Evolutionary conservation across 352 stramenopile genomes (phyloP).

Genomic region (Phytophthora sansomeana): DNA sequence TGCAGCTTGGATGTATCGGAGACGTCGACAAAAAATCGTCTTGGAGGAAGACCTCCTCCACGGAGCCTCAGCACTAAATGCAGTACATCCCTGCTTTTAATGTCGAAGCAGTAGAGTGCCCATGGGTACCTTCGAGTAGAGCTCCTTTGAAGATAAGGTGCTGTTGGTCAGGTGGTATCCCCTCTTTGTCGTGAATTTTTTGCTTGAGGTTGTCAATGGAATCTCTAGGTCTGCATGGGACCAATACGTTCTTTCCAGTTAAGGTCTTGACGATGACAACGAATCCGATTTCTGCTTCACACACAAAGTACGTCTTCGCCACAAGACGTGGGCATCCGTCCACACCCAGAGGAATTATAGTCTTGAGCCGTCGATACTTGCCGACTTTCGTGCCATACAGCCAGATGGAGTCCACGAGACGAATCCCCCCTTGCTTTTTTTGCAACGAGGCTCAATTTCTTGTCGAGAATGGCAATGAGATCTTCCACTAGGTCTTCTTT

Average conservation of each 20-base stretch:
- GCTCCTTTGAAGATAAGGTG: conserved; percentile 6
- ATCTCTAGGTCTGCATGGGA: background rate
- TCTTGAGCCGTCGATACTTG: background rate
- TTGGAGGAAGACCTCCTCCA: background rate
- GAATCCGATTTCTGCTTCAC: background rate
- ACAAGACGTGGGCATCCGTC: conserved; percentile 2
- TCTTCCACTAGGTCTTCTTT: background rate
- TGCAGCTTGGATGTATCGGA: conserved; percentile 5
- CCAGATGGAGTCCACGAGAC: background rate
- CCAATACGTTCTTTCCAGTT: background rate
- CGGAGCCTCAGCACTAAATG: background rate
- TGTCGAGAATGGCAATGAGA: background rate
- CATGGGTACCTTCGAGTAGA: background rate
- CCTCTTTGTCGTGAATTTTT: background rate
- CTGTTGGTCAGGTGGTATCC: background rate
- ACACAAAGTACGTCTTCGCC: background rate
- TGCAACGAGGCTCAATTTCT: background rate
- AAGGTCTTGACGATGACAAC: background rate
- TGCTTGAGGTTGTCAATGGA: conserved; percentile 10
- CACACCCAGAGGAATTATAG: background rate
- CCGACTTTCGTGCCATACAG: conserved; percentile 1
- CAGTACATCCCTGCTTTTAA: background rate
- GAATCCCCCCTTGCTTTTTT: background rate
- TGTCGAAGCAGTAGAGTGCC: background rate
- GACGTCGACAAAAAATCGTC: background rate